Conservation (phyloP, 75 land plant species). For the Picea sitchensis region DNA sequence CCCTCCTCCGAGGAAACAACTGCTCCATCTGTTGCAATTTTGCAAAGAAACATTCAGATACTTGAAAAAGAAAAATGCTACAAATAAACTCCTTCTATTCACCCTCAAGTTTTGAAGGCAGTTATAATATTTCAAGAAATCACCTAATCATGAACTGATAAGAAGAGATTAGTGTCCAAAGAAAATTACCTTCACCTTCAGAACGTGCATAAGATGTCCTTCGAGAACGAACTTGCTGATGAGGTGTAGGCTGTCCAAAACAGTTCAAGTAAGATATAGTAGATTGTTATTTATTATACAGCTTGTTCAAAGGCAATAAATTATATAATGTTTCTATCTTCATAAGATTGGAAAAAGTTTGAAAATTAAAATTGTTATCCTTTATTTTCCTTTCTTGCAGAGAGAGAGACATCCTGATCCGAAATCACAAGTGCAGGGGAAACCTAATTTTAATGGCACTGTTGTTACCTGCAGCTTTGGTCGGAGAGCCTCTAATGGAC, state of each 20-base stretch:
- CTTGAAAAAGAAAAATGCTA: not conserved
- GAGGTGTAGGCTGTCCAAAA: conserved; percentile 60
- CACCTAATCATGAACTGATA: not conserved
- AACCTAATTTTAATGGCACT: not conserved
- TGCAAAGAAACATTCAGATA: not conserved
- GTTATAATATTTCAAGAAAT: not conserved
- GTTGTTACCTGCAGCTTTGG: conserved; percentile 76
- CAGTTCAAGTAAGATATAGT: not conserved
- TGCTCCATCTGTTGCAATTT: conserved; percentile 10
- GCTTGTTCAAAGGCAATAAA: not conserved
- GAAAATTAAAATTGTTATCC: not conserved
- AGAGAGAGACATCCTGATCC: not conserved
- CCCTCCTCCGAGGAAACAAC: conserved; percentile 7
- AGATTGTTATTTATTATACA: not conserved
- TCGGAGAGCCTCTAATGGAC: conserved; percentile 69
- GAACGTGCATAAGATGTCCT: conserved; percentile 51
- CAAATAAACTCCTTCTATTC: not conserved
- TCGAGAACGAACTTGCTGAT: conserved; percentile 58
- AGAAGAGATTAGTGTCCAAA: not conserved
- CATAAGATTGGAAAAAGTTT: not conserved
- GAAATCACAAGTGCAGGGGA: not conserved
- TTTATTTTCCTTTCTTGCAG: not conserved
- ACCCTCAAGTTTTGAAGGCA: not conserved
- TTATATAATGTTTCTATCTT: not conserved
- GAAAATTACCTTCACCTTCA: conserved; percentile 40